Conservation (phyloP, 805 yeast genomes). For the Tetrapisispora taiwanensis region DNA sequence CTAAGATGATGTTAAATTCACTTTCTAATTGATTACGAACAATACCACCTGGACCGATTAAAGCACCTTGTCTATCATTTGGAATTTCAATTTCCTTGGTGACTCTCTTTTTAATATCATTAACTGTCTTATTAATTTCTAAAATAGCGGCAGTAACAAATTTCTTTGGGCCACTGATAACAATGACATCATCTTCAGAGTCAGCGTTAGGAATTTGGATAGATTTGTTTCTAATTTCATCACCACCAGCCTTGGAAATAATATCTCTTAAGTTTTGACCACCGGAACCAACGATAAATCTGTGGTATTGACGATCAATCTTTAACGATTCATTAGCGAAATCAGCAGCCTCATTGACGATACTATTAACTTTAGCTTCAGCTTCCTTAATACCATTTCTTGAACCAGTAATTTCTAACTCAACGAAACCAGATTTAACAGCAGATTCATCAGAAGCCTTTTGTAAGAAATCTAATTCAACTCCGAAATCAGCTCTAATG, state of each 20-base stretch:
- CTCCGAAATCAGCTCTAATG: slow-evolving; percentile 52
- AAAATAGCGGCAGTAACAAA: slow-evolving; percentile 60
- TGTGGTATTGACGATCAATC: slow-evolving; percentile 67
- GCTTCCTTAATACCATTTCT: slow-evolving; percentile 68
- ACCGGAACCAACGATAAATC: slow-evolving; percentile 65
- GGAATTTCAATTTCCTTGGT: slow-evolving; percentile 49
- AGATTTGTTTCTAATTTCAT: slow-evolving; percentile 31
- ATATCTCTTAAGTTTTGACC: slow-evolving; percentile 69
- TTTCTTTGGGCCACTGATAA: slow-evolving; percentile 62
- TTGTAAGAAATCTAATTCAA: slow-evolving; percentile 40
- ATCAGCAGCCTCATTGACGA: slow-evolving; percentile 59
- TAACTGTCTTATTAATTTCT: slow-evolving; percentile 53
- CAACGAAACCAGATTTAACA: slow-evolving; percentile 41
- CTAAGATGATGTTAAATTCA: slow-evolving; percentile 52
- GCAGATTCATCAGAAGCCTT: slow-evolving; percentile 35
- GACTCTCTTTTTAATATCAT: slow-evolving; percentile 50
- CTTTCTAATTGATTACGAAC: slow-evolving; percentile 62
- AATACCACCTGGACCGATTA: slow-evolving; percentile 77
- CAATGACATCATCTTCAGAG: slow-evolving; percentile 46
- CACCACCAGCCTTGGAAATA: slow-evolving; percentile 68
- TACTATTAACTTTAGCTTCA: slow-evolving; percentile 45
- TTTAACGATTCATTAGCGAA: slow-evolving; percentile 45
- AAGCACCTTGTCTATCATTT: slow-evolving; percentile 58
- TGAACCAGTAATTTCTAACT: slow-evolving; percentile 68
- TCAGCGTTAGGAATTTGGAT: slow-evolving; percentile 55